Evolutionary conservation across 306 rosid species (phyloP).

Genomic region (Amphicarpaea edgeworthii): DNA sequence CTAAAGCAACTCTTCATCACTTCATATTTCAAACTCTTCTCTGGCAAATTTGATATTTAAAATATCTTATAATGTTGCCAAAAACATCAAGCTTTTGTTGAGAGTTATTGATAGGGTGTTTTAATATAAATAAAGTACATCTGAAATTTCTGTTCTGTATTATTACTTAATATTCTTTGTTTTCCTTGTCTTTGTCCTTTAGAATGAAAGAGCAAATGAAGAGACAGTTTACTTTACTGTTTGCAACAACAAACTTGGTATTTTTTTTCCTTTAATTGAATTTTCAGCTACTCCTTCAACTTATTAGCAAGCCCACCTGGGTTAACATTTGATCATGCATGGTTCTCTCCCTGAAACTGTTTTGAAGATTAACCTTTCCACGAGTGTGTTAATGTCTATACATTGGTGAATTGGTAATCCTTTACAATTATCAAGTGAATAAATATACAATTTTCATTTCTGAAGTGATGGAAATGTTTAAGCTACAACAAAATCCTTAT

Average conservation of each 20-base stretch:
- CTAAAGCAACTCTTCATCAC: not conserved
- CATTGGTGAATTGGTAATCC: not conserved
- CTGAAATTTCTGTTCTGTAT: not conserved
- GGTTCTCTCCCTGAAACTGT: conserved; percentile 7
- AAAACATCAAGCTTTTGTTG: not conserved
- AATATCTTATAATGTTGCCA: not conserved
- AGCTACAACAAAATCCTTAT: conserved; percentile 7
- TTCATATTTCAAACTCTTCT: not conserved
- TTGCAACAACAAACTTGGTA: not conserved
- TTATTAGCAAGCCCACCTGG: not conserved
- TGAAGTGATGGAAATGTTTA: conserved; percentile 18
- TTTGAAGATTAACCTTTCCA: conserved; percentile 26
- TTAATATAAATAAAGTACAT: not conserved
- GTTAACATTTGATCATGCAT: not conserved
- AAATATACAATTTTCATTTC: conserved; percentile 14
- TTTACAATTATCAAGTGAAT: conserved; percentile 26
- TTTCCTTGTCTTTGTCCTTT: not conserved
- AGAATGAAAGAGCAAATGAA: not conserved
- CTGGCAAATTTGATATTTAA: not conserved
- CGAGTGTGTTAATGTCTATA: not conserved
- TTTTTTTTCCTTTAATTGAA: not conserved
- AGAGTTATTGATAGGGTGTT: not conserved
- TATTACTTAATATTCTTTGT: not conserved
- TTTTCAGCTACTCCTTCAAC: not conserved
- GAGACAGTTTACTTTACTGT: not conserved